A percentile compares a stretch with the other conserved stretches of the same genome.
phyloP scores from a whole-genome alignment of 1,284 basidiomycete genomes.

The Athelia sp. region DNA sequence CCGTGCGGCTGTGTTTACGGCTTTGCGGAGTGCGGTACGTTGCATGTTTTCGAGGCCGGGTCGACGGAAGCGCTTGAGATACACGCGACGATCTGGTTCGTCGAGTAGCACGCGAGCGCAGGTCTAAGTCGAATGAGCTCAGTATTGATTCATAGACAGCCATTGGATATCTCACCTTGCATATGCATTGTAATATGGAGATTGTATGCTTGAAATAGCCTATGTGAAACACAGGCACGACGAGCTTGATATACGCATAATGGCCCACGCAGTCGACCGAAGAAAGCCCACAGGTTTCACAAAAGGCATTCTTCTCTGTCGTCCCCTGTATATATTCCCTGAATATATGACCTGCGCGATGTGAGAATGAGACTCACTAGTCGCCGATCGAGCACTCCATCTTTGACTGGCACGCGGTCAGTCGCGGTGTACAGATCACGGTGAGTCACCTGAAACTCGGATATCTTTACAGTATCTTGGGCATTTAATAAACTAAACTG shows the following conservation, averaged over 20 bases:
- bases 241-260: slow-evolving; percentile 95
- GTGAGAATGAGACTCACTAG: slow-evolving; percentile 49
- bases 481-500: slow-evolving; percentile 92
- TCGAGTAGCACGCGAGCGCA: slow-evolving; percentile 94
- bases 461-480: slow-evolving; percentile 90
- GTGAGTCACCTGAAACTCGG: slow-evolving; percentile 93
- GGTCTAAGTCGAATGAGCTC: slow-evolving; percentile 54
- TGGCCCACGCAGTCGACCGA: slow-evolving; percentile 97
- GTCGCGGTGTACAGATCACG: slow-evolving; percentile 83
- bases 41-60: slow-evolving; percentile 93
- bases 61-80: slow-evolving; percentile 85
- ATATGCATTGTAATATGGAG: slow-evolving; percentile 90
- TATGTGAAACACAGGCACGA: slow-evolving; percentile 96
- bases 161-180: slow-evolving; percentile 91
- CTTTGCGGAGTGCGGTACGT: slow-evolving; percentile 80
- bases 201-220: slow-evolving; percentile 98
- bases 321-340: slow-evolving; percentile 66
- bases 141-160: too few relatives aligned
- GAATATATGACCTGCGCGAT: slow-evolving; percentile 3
- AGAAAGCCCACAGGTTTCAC: slow-evolving; percentile 92
- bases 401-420: slow-evolving; percentile 80
- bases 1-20: slow-evolving; percentile 85
- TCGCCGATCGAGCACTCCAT: slow-evolving; percentile 87
- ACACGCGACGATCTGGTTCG: slow-evolving; percentile 81
- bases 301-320: slow-evolving; percentile 88